Evolutionary conservation across 768 basidiomycete species (phyloP), one percentile per base, ranked within the genome.

Genomic region (Boletus tomentosulus): DNA sequence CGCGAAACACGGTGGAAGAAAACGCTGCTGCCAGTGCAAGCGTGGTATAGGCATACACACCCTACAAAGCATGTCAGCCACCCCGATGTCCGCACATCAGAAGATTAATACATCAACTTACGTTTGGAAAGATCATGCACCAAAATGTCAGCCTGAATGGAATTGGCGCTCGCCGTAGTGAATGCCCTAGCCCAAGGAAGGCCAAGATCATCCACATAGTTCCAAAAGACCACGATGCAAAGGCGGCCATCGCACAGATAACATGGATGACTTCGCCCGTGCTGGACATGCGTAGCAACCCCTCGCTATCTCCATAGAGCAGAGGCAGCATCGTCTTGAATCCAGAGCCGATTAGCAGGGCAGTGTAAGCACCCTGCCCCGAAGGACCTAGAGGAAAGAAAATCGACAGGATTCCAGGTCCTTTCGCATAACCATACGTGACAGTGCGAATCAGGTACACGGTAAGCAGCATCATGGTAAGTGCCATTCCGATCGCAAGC

Each of bases 381-480:
- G 79, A 79, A 0, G 89, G 86, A 3, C 89, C 89, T 2, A 90
- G 67, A 0, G 87, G 86, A n/a, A 91, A 74, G 66, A 89, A 89
- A 4, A 80, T 74, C 6, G 83, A 82, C 53, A 86, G 67, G 46
- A 86, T 74, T 13, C 67, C 67, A 3, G 63, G 61, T 24, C 78
- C 78, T 4, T 72, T 69, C 1, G 83, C 77, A 47, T 82, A 73
- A 9, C 84, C 85, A 60, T 81, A 63, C 10, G 82, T 56, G 50
- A 86, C 76, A 10, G 86, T 73, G 8, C 85, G 80, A 35, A 80
- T 64, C 35, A 88, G 64, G 63, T 88, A 89, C 46, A 81, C 72
- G 2, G 84, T 79, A 52, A 88, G 76, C 45, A 89, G 77, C 79
- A 87, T 85, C 46, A 85, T 64, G 1, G 86, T 79, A 15, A 87